phyloP scores from a whole-genome alignment of 352 stramenopile species.

The Globisporangium irregulare region DNA sequence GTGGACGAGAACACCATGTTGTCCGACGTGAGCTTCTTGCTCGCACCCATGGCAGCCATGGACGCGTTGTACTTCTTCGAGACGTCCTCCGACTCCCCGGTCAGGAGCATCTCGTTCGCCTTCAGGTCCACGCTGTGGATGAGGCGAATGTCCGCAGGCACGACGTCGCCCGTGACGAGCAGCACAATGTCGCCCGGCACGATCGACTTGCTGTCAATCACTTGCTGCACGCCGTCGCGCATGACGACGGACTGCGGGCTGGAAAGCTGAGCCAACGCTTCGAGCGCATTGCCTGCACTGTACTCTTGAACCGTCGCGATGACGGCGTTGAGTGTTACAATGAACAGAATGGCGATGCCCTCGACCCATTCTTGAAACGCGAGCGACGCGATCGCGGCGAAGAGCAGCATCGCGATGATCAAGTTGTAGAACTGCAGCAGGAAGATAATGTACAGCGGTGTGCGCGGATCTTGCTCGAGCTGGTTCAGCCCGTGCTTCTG shows the following conservation, averaged over 20 bases:
- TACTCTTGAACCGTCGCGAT: slow-evolving; percentile 68
- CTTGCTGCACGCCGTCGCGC: slow-evolving; percentile 53
- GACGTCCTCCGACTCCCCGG: slow-evolving; percentile 89
- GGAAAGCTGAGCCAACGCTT: slow-evolving; percentile 55
- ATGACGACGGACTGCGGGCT: slow-evolving; percentile 66
- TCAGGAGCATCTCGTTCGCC: slow-evolving; percentile 94
- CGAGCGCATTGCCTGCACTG: slow-evolving; percentile 58
- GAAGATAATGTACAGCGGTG: slow-evolving; percentile 62
- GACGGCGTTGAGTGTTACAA: slow-evolving; percentile 56
- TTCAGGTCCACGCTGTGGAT: slow-evolving; percentile 83
- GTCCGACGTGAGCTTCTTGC: slow-evolving; percentile 52
- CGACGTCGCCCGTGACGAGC: slow-evolving; percentile 90
- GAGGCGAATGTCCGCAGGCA: slow-evolving; percentile 90
- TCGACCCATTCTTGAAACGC: slow-evolving; percentile 63
- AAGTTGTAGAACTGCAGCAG: slow-evolving; percentile 81
- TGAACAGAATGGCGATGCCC: slow-evolving; percentile 65
- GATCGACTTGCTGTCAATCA: slow-evolving; percentile 64
- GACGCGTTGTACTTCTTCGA: slow-evolving; percentile 59
- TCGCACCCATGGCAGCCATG: slow-evolving; percentile 21
- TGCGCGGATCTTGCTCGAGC: slow-evolving; percentile 60
- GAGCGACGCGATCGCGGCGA: slow-evolving; percentile 55
- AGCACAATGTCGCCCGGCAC: slow-evolving; percentile 86
- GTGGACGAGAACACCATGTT: slow-evolving; percentile 95
- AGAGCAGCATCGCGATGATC: slow-evolving; percentile 65
- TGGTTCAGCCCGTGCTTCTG: slow-evolving; percentile 48